Conservation (phyloP, 352 stramenopile genomes). For the Globisporangium lucens region DNA sequence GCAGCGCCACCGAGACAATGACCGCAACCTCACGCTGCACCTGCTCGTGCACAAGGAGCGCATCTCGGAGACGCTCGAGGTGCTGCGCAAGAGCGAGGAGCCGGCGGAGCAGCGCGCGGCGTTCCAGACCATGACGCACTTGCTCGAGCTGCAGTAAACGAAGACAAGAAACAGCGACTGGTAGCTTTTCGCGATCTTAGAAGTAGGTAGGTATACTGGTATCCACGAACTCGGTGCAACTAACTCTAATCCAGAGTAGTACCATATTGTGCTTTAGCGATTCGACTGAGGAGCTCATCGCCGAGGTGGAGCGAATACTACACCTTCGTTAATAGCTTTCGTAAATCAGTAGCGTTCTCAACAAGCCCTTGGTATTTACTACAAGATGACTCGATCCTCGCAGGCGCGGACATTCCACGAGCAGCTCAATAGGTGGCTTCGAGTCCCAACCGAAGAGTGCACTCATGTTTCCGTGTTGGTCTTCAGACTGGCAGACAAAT, state of each 20-base stretch:
- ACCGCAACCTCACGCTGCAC: slow-evolving; percentile 33
- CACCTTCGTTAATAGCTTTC: no score
- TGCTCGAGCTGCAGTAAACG: slow-evolving; percentile 27
- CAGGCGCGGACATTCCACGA: no score
- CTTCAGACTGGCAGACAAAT: no score
- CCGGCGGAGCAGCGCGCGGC: slow-evolving; percentile 60
- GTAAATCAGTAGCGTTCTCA: no score
- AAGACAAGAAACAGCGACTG: background rate
- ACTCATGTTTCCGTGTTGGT: no score
- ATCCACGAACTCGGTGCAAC: background rate
- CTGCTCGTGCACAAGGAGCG: slow-evolving; percentile 51
- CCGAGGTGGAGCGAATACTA: no score
- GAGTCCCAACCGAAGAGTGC: no score
- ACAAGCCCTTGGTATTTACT: no score
- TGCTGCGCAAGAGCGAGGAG: slow-evolving; percentile 51
- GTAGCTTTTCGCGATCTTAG: background rate
- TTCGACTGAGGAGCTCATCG: no score
- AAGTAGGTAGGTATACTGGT: background rate
- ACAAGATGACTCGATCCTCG: no score
- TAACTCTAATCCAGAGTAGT: background rate
- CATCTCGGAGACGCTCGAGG: slow-evolving; percentile 35
- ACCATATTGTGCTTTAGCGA: background rate
- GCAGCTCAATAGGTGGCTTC: no score
- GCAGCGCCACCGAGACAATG: slow-evolving; percentile 24
- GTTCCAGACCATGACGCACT: slow-evolving; percentile 40